Evolutionary conservation across 208 protist species (phyloP).

Genomic region (Leishmania gerbilli): DNA sequence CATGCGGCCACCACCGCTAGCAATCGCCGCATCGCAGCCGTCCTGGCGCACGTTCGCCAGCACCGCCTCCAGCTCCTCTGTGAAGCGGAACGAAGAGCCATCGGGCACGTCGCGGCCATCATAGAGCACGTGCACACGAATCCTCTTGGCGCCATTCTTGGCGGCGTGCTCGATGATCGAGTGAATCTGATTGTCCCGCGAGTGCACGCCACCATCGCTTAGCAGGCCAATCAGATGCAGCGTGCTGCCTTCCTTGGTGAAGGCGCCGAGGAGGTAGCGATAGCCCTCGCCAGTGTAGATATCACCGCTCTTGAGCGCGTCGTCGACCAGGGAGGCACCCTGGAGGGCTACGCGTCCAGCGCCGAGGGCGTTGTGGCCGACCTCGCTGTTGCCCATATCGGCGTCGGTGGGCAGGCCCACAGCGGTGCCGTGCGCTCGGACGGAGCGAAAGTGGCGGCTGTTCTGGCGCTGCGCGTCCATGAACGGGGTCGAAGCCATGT

Average conservation of each 20-base stretch:
- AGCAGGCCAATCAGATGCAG: constrained; percentile 94
- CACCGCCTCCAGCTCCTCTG: constrained; percentile 87
- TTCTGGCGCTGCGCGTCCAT: constrained; percentile 67
- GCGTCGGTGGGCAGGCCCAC: constrained; percentile 94
- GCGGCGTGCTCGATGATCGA: constrained; percentile 88
- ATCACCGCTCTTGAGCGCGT: constrained; percentile 76
- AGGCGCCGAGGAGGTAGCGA: constrained; percentile 86
- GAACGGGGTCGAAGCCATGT: constrained; percentile 89
- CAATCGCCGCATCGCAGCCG: constrained; percentile 90
- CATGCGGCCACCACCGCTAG: constrained; percentile 95
- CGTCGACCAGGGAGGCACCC: constrained; percentile 95
- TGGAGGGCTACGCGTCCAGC: constrained; percentile 92
- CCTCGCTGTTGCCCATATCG: constrained; percentile 97
- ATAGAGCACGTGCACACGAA: constrained; percentile 93
- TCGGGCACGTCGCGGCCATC: constrained; percentile 96
- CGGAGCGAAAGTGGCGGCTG: constrained; percentile 76
- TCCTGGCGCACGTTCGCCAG: constrained; percentile 69
- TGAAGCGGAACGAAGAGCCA: constrained; percentile 91
- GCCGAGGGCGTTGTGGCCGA: constrained; percentile 96
- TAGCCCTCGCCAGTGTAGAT: constrained; percentile 92
- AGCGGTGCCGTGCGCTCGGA: constrained; percentile 93
- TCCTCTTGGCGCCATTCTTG: constrained; percentile 78
- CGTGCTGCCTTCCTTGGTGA: constrained; percentile 70
- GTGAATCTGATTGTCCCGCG: constrained; percentile 91
- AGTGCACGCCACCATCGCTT: constrained; percentile 95